A percentile compares a stretch with the other conserved stretches of the same genome.
Conservation (phyloP, 805 yeast genomes). For the Lachancea thermotolerans region DNA sequence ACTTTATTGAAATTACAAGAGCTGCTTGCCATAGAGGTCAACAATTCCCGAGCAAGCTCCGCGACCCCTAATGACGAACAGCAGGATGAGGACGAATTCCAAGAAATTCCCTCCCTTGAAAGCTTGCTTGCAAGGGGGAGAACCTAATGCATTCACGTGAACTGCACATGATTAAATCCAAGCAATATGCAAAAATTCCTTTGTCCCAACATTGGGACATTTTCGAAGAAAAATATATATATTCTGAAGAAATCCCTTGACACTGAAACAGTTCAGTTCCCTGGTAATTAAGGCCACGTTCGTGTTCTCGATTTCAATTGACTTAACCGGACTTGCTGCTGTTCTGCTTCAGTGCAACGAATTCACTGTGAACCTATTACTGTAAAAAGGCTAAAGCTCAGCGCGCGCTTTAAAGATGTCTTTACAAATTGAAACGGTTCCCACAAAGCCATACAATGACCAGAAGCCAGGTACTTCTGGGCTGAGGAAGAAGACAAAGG, state of each 20-base stretch:
- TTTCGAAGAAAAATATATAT: no score
- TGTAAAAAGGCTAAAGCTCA: no score
- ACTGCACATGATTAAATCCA: not conserved
- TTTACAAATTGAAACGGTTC: constrained; percentile 31
- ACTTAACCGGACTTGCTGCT: not conserved
- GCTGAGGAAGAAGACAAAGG: constrained; percentile 80
- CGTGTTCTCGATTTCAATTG: no score
- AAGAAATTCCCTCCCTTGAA: constrained; percentile 18
- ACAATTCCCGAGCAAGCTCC: constrained; percentile 2
- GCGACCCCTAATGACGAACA: constrained; percentile 4
- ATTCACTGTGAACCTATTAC: not conserved
- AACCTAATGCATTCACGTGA: not conserved
- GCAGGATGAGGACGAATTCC: constrained; percentile 9
- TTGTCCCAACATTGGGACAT: not conserved
- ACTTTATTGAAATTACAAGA: constrained; percentile 9
- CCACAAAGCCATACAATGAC: constrained; percentile 74
- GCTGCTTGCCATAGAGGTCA: constrained; percentile 17
- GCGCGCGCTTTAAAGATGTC: constrained; percentile 15
- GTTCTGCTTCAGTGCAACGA: not conserved
- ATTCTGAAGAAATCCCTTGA: no score
- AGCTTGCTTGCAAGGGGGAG: constrained; percentile 18
- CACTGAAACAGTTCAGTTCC: no score
- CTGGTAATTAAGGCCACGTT: no score
- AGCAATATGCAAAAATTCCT: not conserved
- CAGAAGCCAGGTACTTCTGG: constrained; percentile 99